Evolutionary conservation across 1,139 yeast species (phyloP).

Genomic region (Ashbya aceris): DNA sequence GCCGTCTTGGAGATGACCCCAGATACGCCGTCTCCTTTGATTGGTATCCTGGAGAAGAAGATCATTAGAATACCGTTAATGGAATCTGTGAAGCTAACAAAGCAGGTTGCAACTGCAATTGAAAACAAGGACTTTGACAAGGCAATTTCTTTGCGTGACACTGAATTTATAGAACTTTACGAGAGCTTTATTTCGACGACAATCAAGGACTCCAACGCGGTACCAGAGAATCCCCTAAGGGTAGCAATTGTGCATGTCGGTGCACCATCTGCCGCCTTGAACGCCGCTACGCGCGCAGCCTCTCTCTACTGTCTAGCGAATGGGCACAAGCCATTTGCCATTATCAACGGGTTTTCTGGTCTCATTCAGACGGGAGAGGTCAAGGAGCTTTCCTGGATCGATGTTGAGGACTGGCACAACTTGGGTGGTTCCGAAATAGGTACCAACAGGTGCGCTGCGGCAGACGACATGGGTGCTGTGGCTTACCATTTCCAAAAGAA

Average conservation of each 20-base stretch:
- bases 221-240: constrained; percentile 42
- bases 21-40: constrained; percentile 90
- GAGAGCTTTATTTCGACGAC: constrained; percentile 61
- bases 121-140: constrained; percentile 66
- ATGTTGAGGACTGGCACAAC: constrained; percentile 83
- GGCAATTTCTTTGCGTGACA: constrained; percentile 80
- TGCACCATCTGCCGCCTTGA: constrained; percentile 96
- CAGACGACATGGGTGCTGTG: constrained; percentile 72
- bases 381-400: constrained; percentile 69
- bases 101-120: constrained; percentile 82
- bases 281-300: constrained; percentile 85
- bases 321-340: constrained; percentile 83
- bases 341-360: constrained; percentile 90
- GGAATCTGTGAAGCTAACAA: constrained; percentile 81
- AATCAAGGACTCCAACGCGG: constrained; percentile 48
- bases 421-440: constrained; percentile 94
- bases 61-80: constrained; percentile 75
- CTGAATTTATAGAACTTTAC: constrained; percentile 76
- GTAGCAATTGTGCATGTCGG: constrained; percentile 88
- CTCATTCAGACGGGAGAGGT: constrained; percentile 73
- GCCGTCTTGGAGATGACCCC: constrained; percentile 87
- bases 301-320: constrained; percentile 83
- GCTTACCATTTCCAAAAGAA: constrained; percentile 86
- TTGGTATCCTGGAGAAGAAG: constrained; percentile 80
- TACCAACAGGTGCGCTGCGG: constrained; percentile 82